phyloP scores from a whole-genome alignment of 768 basidiomycete genomes.

The Mycena galopus region DNA sequence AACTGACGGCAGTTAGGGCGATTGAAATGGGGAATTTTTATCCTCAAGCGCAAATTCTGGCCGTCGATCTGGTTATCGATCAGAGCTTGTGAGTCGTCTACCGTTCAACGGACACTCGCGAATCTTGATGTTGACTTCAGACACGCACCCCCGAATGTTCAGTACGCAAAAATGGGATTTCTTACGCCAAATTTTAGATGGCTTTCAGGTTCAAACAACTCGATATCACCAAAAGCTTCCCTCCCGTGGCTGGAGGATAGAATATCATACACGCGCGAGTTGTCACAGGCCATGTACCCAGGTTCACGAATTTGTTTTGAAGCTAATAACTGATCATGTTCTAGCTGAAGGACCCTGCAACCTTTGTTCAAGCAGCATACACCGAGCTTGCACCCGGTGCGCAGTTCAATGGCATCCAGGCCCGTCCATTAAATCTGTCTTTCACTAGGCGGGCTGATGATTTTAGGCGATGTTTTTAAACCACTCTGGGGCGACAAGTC shows the following conservation, averaged over 20 bases:
- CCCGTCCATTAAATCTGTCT: background rate
- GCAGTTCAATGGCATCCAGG: background rate
- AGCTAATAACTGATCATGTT: background rate
- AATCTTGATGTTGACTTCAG: background rate
- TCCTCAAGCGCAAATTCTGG: slow-evolving; percentile 1
- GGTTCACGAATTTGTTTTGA: background rate
- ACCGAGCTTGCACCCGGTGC: background rate
- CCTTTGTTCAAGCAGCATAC: background rate
- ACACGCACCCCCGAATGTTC: background rate
- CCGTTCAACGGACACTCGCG: background rate
- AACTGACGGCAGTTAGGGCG: background rate
- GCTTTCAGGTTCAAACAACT: background rate
- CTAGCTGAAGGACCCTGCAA: no score
- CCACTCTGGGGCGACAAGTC: background rate
- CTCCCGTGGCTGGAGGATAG: background rate
- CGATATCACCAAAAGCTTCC: background rate
- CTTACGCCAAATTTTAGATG: no score
- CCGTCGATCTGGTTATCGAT: background rate
- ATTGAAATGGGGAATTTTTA: background rate
- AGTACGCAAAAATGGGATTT: background rate
- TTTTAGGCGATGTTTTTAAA: background rate
- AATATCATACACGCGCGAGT: slow-evolving; percentile 4
- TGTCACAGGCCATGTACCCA: background rate
- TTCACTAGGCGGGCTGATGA: background rate
- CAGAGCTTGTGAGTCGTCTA: background rate